Evolutionary conservation across 2,329 filamentous ascomycete genomes (phyloP).

Genomic region (Ophiostoma sp.): DNA sequence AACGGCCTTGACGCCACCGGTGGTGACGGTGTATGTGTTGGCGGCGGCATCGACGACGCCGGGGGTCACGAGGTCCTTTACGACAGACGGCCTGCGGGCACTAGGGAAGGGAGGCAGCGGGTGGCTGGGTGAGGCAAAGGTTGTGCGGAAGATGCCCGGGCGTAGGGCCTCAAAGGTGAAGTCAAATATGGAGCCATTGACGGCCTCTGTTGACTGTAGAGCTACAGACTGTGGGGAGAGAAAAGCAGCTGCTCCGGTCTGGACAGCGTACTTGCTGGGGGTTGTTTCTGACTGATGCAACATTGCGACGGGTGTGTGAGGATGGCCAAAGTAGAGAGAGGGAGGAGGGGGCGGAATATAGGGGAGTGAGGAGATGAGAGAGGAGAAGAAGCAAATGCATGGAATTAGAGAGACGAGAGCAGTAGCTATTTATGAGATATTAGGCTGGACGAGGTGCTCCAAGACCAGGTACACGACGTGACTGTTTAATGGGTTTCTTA

Average conservation of each 20-base stretch:
- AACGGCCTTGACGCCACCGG: conserved; percentile 47
- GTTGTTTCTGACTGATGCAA: conserved; percentile 15
- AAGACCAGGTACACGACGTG: neutral
- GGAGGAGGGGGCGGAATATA: neutral
- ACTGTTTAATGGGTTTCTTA: neutral
- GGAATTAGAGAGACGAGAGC: neutral
- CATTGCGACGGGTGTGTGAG: conserved; percentile 14
- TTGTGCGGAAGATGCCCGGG: conserved; percentile 61
- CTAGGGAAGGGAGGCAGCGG: conserved; percentile 62
- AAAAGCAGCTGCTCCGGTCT: conserved; percentile 12
- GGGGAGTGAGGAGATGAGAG: neutral
- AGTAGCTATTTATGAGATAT: neutral
- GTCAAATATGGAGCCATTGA: conserved; percentile 34
- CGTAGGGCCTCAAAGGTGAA: conserved; percentile 61
- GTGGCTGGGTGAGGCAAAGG: conserved; percentile 57
- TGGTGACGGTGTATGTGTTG: conserved; percentile 40
- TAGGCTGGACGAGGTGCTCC: neutral
- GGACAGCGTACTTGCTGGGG: conserved; percentile 30
- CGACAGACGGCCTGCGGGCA: conserved; percentile 30
- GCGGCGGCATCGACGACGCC: conserved; percentile 30
- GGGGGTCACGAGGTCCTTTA: conserved; percentile 29
- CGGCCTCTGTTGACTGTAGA: conserved; percentile 38
- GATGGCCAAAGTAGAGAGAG: neutral
- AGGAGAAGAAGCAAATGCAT: neutral
- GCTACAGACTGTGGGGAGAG: conserved; percentile 17